Evolutionary conservation across 2,329 filamentous ascomycete species (phyloP).

Genomic region (Fusarium nurragi): DNA sequence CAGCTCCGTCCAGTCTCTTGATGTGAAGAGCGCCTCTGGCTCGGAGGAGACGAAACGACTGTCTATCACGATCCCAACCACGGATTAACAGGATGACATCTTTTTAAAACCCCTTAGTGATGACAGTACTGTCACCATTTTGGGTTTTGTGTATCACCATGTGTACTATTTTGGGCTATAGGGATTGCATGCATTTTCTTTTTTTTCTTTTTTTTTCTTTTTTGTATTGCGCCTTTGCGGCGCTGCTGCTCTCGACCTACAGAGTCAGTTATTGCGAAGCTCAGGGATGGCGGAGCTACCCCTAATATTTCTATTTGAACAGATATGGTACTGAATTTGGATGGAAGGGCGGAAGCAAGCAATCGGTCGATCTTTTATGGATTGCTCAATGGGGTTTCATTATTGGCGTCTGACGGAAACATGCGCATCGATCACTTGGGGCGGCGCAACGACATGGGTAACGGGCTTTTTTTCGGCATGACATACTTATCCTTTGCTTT

Average conservation of each 20-base stretch:
- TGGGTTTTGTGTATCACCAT: slow-evolving; percentile 38
- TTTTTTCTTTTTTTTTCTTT: slow-evolving; percentile 26
- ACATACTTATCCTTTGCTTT: slow-evolving; percentile 24
- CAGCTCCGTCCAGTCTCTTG: slow-evolving; percentile 43
- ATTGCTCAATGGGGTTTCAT: slow-evolving; percentile 9
- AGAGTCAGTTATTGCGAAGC: slow-evolving; percentile 6
- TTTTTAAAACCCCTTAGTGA: slow-evolving; percentile 1
- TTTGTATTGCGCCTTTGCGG: slow-evolving; percentile 14
- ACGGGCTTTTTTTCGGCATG: slow-evolving; percentile 21
- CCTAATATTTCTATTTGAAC: slow-evolving; percentile 21
- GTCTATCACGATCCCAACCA: slow-evolving; percentile 44
- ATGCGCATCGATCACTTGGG: slow-evolving; percentile 30
- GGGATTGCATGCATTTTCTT: slow-evolving; percentile 28
- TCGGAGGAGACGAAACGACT: slow-evolving; percentile 42
- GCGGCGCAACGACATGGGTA: slow-evolving; percentile 32
- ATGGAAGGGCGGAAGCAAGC: slow-evolving; percentile 12
- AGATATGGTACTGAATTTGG: slow-evolving; percentile 21
- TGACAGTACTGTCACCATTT: neutral
- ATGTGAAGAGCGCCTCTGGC: slow-evolving; percentile 39
- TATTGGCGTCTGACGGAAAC: slow-evolving; percentile 30
- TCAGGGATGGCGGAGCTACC: neutral
- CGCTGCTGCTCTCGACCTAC: neutral
- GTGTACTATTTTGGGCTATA: slow-evolving; percentile 34
- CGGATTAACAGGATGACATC: slow-evolving; percentile 20
- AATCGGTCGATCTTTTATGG: slow-evolving; percentile 7